These are phyloP conservation scores for Aspergillus indologenus DNA, from an alignment of 495 filamentous ascomycete species.

Conservation along the genomic window DNA sequence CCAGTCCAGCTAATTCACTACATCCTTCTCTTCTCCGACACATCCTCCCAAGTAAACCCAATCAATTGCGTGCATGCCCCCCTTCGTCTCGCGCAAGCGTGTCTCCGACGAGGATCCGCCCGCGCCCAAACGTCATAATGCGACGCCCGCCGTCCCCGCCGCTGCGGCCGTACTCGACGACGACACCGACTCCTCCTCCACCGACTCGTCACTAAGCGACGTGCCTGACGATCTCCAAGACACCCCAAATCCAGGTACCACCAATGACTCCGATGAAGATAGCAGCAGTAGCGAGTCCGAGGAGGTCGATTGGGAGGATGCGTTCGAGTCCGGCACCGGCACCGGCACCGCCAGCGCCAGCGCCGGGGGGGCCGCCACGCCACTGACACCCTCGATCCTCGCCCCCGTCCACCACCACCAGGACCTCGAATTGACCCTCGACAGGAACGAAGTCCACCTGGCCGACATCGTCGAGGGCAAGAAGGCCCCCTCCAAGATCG, in stretches of 20 bases:
- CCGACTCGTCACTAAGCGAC: conserved; percentile 64
- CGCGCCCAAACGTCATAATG: conserved; percentile 59
- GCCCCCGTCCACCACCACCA: conserved; percentile 25
- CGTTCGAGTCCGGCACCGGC: conserved; percentile 47
- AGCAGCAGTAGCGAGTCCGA: conserved; percentile 60
- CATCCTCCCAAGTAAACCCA: background rate
- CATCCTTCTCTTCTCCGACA: background rate
- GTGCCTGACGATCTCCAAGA: conserved; percentile 31
- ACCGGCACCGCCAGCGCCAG: conserved; percentile 29
- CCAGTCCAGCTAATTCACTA: background rate
- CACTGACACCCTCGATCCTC: conserved; percentile 27
- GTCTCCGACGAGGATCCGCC: conserved; percentile 59
- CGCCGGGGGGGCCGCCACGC: conserved; percentile 27
- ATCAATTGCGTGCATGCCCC: conserved; percentile 42
- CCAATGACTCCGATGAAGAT: conserved; percentile 39
- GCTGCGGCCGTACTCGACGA: conserved; percentile 27
- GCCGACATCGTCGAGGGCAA: conserved; percentile 64
- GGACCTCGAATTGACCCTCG: conserved; percentile 76
- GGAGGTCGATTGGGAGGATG: conserved; percentile 88
- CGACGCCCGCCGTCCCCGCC: conserved; percentile 42
- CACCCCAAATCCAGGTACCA: conserved; percentile 9
- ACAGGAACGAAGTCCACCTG: conserved; percentile 54
- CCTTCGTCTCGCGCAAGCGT: conserved; percentile 51
- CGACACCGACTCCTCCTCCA: conserved; percentile 47
- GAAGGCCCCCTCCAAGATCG: conserved; percentile 80